These are phyloP conservation scores for Caloboletus firmus DNA, from an alignment of 1,284 basidiomycete genomes.

Conservation along the genomic window DNA sequence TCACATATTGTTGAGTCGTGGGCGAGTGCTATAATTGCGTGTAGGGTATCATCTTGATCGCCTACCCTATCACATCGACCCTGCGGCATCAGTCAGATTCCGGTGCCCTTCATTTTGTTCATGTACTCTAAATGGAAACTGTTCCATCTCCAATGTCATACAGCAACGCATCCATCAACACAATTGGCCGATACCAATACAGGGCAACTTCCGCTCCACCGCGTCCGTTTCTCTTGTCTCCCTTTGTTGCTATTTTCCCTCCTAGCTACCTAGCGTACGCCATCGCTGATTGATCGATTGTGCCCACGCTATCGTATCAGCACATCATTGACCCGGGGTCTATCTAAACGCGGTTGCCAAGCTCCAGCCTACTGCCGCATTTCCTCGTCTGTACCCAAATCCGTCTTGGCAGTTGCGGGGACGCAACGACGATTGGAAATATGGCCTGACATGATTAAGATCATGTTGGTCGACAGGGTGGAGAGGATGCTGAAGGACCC, in stretches of 20 bases:
- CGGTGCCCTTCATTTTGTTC: slow-evolving; percentile 31
- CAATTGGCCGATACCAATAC: slow-evolving; percentile 25
- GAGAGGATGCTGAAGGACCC: slow-evolving; percentile 15
- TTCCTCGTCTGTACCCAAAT: slow-evolving; percentile 19
- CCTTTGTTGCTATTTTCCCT: neutral
- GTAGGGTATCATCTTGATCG: slow-evolving; percentile 37
- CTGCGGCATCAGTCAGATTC: slow-evolving; percentile 37
- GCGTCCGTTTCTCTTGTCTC: no score
- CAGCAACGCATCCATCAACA: slow-evolving; percentile 18
- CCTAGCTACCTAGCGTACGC: neutral
- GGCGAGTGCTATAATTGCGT: slow-evolving; percentile 24
- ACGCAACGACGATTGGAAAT: slow-evolving; percentile 22
- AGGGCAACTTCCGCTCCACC: slow-evolving; percentile 15
- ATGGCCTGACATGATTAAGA: slow-evolving; percentile 5
- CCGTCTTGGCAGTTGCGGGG: slow-evolving; percentile 22
- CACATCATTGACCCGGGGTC: slow-evolving; percentile 8
- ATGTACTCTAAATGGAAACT: slow-evolving; percentile 23
- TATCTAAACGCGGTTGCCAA: slow-evolving; percentile 25
- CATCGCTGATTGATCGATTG: slow-evolving; percentile 20
- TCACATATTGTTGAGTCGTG: slow-evolving; percentile 20
- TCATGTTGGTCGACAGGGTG: slow-evolving; percentile 17
- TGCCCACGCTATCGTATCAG: slow-evolving; percentile 4
- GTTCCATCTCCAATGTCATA: slow-evolving; percentile 27
- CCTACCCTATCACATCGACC: slow-evolving; percentile 40
- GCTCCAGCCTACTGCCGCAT: slow-evolving; percentile 29